These are phyloP conservation scores for Malbranchea zuffiana DNA, from an alignment of 2,329 filamentous ascomycete genomes.

Conservation along the genomic window DNA sequence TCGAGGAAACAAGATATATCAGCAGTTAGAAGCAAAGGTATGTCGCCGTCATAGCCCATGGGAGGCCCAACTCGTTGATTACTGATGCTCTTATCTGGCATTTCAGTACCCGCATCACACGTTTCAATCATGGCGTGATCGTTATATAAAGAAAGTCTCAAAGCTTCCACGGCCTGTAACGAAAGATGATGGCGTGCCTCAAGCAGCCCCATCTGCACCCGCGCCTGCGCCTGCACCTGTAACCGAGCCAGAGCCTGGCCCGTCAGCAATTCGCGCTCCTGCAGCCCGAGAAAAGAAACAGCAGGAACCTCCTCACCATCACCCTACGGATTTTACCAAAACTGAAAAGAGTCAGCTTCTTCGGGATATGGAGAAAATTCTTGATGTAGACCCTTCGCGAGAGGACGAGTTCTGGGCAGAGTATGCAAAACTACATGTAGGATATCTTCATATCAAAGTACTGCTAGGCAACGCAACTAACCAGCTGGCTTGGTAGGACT, in stretches of 20 bases:
- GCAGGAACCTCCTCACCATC: neutral
- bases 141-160: constrained; percentile 35
- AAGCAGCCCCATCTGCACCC: too few species aligned
- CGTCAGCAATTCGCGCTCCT: neutral
- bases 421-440: constrained; percentile 16
- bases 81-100: constrained; percentile 5
- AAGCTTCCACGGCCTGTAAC: constrained; percentile 28
- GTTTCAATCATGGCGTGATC: constrained; percentile 40
- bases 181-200: constrained; percentile 9
- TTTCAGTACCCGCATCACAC: constrained; percentile 35
- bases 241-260: neutral
- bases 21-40: constrained; percentile 33
- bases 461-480: neutral
- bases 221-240: too few species aligned
- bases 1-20: constrained; percentile 37
- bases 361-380: constrained; percentile 16
- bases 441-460: neutral
- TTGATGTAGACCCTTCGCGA: constrained; percentile 13
- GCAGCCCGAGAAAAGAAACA: neutral
- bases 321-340: constrained; percentile 13
- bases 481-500: constrained; percentile 1
- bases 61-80: neutral
- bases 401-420: constrained; percentile 19
- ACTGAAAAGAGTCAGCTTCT: constrained; percentile 19
- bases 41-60: neutral